Base-by-base conservation (phyloP, 2,329 filamentous ascomycete genomes). In the Venturia carpophila region DNA sequence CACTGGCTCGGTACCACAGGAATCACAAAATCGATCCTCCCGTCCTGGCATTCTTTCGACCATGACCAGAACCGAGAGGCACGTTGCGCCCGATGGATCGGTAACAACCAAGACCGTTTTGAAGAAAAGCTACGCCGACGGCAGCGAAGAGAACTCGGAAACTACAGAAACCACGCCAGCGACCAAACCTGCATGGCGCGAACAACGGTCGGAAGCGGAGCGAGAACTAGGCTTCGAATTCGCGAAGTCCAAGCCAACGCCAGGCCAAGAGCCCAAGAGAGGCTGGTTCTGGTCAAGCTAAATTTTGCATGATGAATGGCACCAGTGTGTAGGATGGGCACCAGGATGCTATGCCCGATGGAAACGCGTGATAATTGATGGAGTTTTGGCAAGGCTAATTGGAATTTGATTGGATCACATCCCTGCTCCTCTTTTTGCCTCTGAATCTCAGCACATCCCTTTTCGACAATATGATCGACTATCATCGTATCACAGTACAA, bases 81-180 rank as follows among this genome's bases (percentile, higher is more conserved):
- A 77, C 4, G 80, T 79, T 2, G 74, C 81, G 1, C 76, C 82
- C 0, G 84, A 87, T 70, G 85, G 85, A 15, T 82, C 81, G 0
- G 74, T 85, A 2, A 81, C 82, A 10, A 86, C 82, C 0, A 85
- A 82, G 68, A 79, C 80, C 1, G 75, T 84, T 11, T 74, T 84
- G 19, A 87, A 83, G 67, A 83, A 82, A 69, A 78, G 82, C 2
- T 87, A 85, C 69, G 76, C 81, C 0, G 84, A 87, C 74, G 85
- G 85, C 0, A 77, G 79, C 3, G 84, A 87, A 70, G 84, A 87
- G 71, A 83, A 74, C 42, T 79, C 81, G 10, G 82, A 85, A 68
- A 83, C 80, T 9, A 74, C 81, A 3, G 80, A 85, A 43, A 80
- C 77, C 0, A 70, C 68, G 9, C 68, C 66, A 1, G 47, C 64